These are phyloP conservation scores for Plenodomus lindquistii DNA, from an alignment of 2,329 filamentous ascomycete genomes.

Conservation along the genomic window DNA sequence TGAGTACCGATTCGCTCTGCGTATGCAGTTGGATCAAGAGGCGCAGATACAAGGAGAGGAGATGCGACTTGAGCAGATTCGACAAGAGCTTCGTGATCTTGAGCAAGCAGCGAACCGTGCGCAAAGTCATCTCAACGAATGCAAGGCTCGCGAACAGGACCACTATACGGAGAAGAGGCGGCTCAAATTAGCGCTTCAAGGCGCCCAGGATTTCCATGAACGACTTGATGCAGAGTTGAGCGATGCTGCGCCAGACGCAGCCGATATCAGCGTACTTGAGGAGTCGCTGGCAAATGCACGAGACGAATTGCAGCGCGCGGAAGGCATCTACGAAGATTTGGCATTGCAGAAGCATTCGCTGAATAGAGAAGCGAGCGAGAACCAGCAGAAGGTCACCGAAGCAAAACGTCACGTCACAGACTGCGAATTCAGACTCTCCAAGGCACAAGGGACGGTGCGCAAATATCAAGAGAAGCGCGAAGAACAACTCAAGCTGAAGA, in stretches of 20 bases:
- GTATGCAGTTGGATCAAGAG: conserved; percentile 80
- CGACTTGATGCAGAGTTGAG: conserved; percentile 69
- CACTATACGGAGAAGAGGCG: conserved; percentile 53
- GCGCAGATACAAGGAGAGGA: conserved; percentile 63
- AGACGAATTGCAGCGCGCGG: conserved; percentile 44
- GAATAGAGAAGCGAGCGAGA: conserved; percentile 37
- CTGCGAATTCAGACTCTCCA: conserved; percentile 24
- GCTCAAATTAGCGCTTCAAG: conserved; percentile 62
- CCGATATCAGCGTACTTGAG: conserved; percentile 48
- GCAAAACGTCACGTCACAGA: conserved; percentile 31
- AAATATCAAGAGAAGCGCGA: conserved; percentile 37
- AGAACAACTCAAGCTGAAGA: conserved; percentile 48
- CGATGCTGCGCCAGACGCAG: conserved; percentile 64
- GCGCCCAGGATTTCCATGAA: conserved; percentile 64
- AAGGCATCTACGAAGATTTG: conserved; percentile 55
- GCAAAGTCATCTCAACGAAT: conserved; percentile 50
- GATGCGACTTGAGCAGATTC: conserved; percentile 57
- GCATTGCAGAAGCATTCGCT: conserved; percentile 49
- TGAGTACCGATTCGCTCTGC: conserved; percentile 58
- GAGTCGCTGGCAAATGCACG: conserved; percentile 60
- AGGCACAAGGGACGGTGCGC: conserved; percentile 35
- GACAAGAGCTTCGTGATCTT: conserved; percentile 38
- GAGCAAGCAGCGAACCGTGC: conserved; percentile 37
- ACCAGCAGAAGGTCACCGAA: conserved; percentile 39
- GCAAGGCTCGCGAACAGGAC: conserved; percentile 54